Base-by-base conservation (phyloP, 1,139 yeast species). In the Lipomyces yarrowii region DNA sequence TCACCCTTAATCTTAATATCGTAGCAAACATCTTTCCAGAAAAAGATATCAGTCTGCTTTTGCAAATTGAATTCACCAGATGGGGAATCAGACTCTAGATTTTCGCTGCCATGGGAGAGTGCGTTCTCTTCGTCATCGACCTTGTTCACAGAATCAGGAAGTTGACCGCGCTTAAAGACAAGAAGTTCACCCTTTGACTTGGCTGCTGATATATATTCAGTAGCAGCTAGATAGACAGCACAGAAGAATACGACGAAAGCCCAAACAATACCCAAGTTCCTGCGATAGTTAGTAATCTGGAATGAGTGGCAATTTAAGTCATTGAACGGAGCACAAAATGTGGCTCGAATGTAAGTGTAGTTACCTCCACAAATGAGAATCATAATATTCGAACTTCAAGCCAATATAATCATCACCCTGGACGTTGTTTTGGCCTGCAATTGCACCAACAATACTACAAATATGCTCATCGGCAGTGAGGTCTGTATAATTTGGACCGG, bases 301-400 rank as follows among this genome's bases (percentile, higher is more conserved):
- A 26, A 26, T 26, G 30, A 26, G 30, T 26, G 4, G 4, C 30
- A 26, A 0, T 26, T 26, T 26, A 26, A 26, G 30, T 26, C 30
- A 26, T 4, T 26, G 30, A 26, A 26, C 30, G 30, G 4, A 4
- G 30, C 30, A 26, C 30, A 1, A 26, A 26, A 26, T 1, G 30
- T 4, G 30, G 30, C 30, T 26, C 30, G 30, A 26, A 26, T 26
- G 48, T n/a, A 60, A 81, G 86, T 96, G 72, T 86, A n/a, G 84
- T 74, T 91, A 88, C 80, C 97, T 87, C 97, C 97, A 91, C 74
- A 85, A 85, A 76, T 91, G 92, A 8, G 79, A 69, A 71, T 83
- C 82, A 57, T 76, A 73, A 77, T 89, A 90, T 13, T 75, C 70
- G 74, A 77, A 87, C 1, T 86, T 76, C 26, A 71, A 67, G 2